Base-by-base conservation (phyloP, 495 filamentous ascomycete species). In the Hyaloscypha finlandica region DNA sequence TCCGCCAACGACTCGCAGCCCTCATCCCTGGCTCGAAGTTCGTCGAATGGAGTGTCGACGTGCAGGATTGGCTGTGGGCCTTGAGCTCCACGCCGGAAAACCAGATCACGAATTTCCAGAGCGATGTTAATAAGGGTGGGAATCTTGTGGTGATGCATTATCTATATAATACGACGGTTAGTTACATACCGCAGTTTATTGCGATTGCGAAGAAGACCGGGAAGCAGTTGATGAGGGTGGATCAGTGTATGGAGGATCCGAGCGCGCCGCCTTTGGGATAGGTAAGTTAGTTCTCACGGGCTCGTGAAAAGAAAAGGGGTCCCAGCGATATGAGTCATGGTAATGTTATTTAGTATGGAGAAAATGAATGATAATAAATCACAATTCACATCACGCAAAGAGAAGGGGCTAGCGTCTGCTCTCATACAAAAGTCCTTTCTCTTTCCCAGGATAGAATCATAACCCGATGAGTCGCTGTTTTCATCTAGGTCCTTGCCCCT, bases 111-210 rank as follows among this genome's bases (percentile, higher is more conserved):
- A 88, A 89, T n/a, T 93, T 93, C 76, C 81, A 85, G 71, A 80
- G 86, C 0, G 87, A 90, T 72, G 79, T 93, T 0, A 78, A 75
- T 4, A 82, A 80, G 57, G 90, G 90, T 0, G 90, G 90, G 0
- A 88, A 90, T 71, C 78, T 93, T 65, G 87, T 90, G 0, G 90
- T 93, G 16, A 85, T 92, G 87, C 90, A 93, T 72, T 93, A 91
- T 73, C 73, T 93, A 31, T 87, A 88, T 71, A 80, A 87, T 39
- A 84, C 79, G 42, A 93, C 90, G 19, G 89, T 92, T 11, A 73
- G 76, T 51, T 90, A 91, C 72, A 78, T 93, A 63, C 78, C 80
- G 54, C 80, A 91, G 76, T 89, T 92, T 71, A 92, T 93, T 73
- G 77, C 79, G 63, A 80, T 90, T 48, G 88, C 90, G 39, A 92